Base-by-base conservation (phyloP, 2,329 filamentous ascomycete genomes). In the Ilyonectria mors-panacis region DNA sequence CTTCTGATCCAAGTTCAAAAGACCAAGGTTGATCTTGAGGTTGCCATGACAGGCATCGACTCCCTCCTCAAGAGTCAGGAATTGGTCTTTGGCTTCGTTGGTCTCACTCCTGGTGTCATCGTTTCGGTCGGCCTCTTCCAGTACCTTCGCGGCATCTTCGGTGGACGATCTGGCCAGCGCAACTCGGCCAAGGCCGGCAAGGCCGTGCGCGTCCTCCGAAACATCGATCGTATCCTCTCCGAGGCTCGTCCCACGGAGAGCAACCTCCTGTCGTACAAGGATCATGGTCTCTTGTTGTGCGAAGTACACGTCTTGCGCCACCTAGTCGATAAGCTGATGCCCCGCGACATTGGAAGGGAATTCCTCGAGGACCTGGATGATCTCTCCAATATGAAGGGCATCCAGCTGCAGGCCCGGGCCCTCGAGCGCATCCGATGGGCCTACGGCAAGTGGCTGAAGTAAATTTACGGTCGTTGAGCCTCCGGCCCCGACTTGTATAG, bases 1-100 rank as follows among this genome's bases (percentile, higher is more conserved):
- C 88, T 99, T 30, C 86, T 99, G 50, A 98, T 99, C 62, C 96
- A 99, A 78, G 92, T 99, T 42, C 96, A 99, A 77, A 99, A 99
- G 86, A 98, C 96, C 23, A 99, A 99, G 84, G 96, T 99, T 9
- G 96, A 99, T 77, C 91, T 99, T 13, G 96, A 99, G 80, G 91
- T 98, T 68, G 96, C 96, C 15, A 95, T 99, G 83, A 94, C 93
- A 66, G 96, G 96, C 19, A 99, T 99, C 71, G 95, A 99, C 84
- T 90, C 94, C 37, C 87, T 99, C 35, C 87, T 99, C 65, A 97
- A 96, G 83, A 98, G 95, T 76, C 96, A 99, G 78, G 95, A 99
- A 78, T 87, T 99, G 54, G 93, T 99, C 26, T 99, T 99, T 82
- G 96, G 94, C n/a, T 97, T 99, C 77, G 92, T 99, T 42, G 95